Base-by-base conservation (phyloP, 2,329 filamentous ascomycete genomes). In the Blumeriella jaapii region DNA sequence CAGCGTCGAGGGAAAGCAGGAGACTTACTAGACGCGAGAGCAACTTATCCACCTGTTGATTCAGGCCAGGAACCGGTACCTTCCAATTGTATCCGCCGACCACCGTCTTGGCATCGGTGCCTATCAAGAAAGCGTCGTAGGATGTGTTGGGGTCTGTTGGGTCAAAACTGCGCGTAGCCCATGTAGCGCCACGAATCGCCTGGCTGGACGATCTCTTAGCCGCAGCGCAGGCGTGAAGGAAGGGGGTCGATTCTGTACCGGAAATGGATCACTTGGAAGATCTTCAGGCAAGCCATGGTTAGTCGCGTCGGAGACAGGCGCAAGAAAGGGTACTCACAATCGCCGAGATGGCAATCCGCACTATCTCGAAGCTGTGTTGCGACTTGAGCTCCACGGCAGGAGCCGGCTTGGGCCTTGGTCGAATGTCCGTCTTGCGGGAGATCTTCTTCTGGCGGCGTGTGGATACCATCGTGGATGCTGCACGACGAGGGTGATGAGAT, bases 111-210 rank as follows among this genome's bases (percentile, higher is more conserved):
- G 9, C 9, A n/a, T n/a, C 18, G 16, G 26, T 10, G 13, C 26
- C 33, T 6, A 26, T 29, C 5, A 29, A 8, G 19, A 35, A 35
- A 15, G 33, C 13, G 2, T 35, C 25, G 25, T 35, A 35, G 12
- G 25, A 20, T 13, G 18, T 24, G 14, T 35, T 11, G 14, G 26
- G 18, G 11, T 35, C 20, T 6, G 26, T 12, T 16, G 33, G 33
- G 7, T 35, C 33, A 19, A 29, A 35, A 11, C 19, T 8, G 13
- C 25, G 26, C 10, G 10, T 16, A 6, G 17, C 23, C 33, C 33
- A 35, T 24, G 16, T 35, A 19, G 18, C 18, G 19, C 18, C 10
- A 20, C 17, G 33, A 10, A 35, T 29, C 13, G 28, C 33, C 8
- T 35, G 23, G 11, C 33, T 35, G 11, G 13, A 29, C 6, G 5